Evolutionary conservation across 768 basidiomycete species (phyloP).

Genomic region (Pleurotus citrinopileatus): DNA sequence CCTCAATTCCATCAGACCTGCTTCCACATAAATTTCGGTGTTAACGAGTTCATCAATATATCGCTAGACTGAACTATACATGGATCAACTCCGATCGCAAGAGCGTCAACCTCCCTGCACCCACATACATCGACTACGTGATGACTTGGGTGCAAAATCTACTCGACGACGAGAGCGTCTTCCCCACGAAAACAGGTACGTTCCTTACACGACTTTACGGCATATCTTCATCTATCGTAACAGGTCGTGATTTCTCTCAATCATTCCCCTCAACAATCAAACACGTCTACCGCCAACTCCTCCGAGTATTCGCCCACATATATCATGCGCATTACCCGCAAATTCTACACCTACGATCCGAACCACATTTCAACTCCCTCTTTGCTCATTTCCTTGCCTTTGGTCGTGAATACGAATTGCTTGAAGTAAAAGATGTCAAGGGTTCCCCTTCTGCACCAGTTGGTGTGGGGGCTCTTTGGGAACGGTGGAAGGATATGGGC

Average conservation of each 20-base stretch:
- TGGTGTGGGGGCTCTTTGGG: constrained; percentile 79
- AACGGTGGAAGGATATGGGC: constrained; percentile 91
- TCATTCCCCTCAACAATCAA: constrained; percentile 89
- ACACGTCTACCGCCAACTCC: constrained; percentile 94
- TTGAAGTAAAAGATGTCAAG: constrained; percentile 89
- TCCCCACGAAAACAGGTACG: constrained; percentile 93
- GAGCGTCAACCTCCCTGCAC: constrained; percentile 87
- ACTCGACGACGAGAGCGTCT: constrained; percentile 87
- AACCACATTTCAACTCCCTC: constrained; percentile 95
- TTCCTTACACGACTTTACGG: constrained; percentile 50
- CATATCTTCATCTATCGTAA: constrained; percentile 15
- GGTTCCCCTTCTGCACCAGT: constrained; percentile 61
- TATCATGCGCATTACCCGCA: constrained; percentile 94
- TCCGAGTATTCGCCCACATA: constrained; percentile 96
- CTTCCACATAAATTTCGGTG: neutral
- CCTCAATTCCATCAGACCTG: neutral
- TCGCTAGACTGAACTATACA: constrained; percentile 84
- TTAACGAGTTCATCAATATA: neutral
- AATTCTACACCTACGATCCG: constrained; percentile 90
- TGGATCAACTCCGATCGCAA: constrained; percentile 98
- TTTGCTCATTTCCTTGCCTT: constrained; percentile 99
- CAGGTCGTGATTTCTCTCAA: constrained; percentile 87
- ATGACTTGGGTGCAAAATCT: constrained; percentile 99
- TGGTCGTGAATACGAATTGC: constrained; percentile 89
- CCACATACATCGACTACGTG: constrained; percentile 98